Base-by-base conservation (phyloP, 2,329 filamentous ascomycete species). In the Microsporum canis region DNA sequence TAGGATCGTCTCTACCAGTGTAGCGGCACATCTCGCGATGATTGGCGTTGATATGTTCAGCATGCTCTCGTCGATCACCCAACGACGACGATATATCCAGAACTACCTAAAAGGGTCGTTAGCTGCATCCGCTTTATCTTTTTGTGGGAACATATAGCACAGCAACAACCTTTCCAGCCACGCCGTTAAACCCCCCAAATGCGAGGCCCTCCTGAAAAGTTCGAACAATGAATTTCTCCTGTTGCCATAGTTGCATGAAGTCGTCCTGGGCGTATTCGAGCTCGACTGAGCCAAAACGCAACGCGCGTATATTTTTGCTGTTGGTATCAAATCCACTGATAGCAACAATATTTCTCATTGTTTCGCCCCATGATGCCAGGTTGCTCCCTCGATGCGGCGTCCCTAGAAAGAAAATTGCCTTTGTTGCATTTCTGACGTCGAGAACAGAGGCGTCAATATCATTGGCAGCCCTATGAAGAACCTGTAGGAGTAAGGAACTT, bases 11-110 rank as follows among this genome's bases (percentile, higher is more conserved):
- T 1, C 58, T 49, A 2, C 68, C 65, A 5, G 63, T 49, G 41
- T 75, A 76, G 1, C 70, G 69, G 51, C 71, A 74, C 70, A 75
- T 74, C 2, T 70, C 70, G 67, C 71, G 73, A 56, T 75, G 73
- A 31, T 74, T 65, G 6, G 62, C 61, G 5, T 56, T 62, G 33
- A 76, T 76, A 57, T 74, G 71, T 47, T 74, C 62, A 0, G 62
- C 68, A 14, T 65, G 69, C 57, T 77, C 74, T 27, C 72, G 57
- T 3, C 39, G 57, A 17, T 68, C 34, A 47, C 69, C 66, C 7
- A 77, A 63, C 61, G 63, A 73, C 0, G 75, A 76, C 0, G 74
- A 76, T 3, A 38, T 61, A 58, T 77, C 73, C 7, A 76, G 70
- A 1, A 76, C 74, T 12, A 75, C 68, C 67, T 58, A 38, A 29